Evolutionary conservation across 805 yeast species (phyloP), one percentile per base, ranked within the genome.

Genomic region (Vanderwaltozyma polyspora): DNA sequence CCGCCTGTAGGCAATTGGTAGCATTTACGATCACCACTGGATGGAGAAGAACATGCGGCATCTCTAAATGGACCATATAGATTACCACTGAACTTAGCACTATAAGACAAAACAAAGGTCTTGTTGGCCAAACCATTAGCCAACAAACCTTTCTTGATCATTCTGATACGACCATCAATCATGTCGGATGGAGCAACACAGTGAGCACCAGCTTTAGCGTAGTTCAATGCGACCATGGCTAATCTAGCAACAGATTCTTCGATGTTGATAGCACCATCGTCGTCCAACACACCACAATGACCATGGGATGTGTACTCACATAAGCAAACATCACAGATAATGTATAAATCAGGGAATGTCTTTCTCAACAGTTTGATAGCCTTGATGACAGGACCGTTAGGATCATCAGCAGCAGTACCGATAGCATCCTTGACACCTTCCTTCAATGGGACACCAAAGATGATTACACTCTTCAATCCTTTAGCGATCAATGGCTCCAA

Each of bases 281-380:
- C 93, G 41, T 78, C 69, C 34, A 91, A 67, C 12, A 86, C 68
- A 27, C 98, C 98, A 63, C 98, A 91, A 58, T 91, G 98, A n/a
- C 98, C 98, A 51, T 91, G 97, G 36, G 79, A 71, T 7, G 98
- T 91, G 60, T 85, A 91, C 61, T 91, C 98, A 65, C 98, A 91
- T 34, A 91, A 64, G 60, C 98, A 91, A 18, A 89, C 96, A 54
- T 91, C 98, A 52, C 95, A 82, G 71, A 86, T 75, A 43, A 91
- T 74, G 57, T 78, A 89, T 39, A 91, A 68, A 19, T 74, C 79
- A 4, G 98, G 97, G 63, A 82, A 87, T 12, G 70, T 60, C 29
- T 59, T 42, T 40, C 69, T 69, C 36, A 91, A 67, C 2, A 72
- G 66, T 51, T 76, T 79, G 48, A 82, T 78, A 15, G 89, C 81